phyloP scores from a whole-genome alignment of 148 eudicot genomes.

The Rhododendron henanense region DNA sequence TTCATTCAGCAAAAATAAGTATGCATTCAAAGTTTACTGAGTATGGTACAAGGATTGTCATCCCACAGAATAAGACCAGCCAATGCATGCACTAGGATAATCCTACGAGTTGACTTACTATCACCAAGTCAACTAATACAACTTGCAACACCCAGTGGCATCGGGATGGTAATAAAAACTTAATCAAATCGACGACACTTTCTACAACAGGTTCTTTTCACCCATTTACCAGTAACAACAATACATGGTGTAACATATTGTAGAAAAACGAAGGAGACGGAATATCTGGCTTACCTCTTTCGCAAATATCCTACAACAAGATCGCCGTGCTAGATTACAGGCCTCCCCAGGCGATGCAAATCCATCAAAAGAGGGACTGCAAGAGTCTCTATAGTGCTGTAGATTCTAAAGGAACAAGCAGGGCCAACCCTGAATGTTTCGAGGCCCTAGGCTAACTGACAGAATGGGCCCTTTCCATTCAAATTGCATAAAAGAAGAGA shows the following conservation, averaged over 20 bases:
- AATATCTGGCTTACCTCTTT: background rate
- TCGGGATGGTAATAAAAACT: background rate
- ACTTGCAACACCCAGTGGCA: background rate
- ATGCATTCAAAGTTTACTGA: background rate
- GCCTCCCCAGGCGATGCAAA: background rate
- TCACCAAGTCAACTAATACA: background rate
- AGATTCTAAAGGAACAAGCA: background rate
- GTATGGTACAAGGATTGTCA: background rate
- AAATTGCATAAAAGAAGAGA: background rate
- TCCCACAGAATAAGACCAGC: background rate
- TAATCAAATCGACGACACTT: background rate
- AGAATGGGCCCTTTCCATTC: background rate
- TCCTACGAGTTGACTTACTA: background rate
- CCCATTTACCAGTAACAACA: background rate
- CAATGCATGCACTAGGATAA: background rate
- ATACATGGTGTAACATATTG: background rate
- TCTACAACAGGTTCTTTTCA: background rate
- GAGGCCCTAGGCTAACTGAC: background rate
- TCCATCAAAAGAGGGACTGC: background rate
- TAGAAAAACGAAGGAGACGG: background rate
- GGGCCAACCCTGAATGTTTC: background rate
- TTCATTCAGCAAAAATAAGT: background rate
- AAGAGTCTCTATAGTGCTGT: background rate
- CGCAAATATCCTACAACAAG: background rate
- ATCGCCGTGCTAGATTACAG: background rate